These are phyloP conservation scores for Fusarium fujikuroi DNA, from an alignment of 2,329 filamentous ascomycete species.

Conservation along the genomic window DNA sequence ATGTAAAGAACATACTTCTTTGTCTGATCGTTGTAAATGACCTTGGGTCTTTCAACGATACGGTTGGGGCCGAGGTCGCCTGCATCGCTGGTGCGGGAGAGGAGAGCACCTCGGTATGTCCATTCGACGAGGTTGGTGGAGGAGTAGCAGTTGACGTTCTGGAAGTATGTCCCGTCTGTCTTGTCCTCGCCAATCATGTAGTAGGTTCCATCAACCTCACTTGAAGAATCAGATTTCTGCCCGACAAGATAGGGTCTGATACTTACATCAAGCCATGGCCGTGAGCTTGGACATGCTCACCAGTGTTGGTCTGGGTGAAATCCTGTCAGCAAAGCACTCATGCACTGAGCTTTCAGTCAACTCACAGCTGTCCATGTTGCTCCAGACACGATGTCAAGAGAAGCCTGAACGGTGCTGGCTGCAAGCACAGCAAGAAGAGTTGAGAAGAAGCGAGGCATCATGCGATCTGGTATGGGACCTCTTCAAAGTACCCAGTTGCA, in stretches of 20 bases:
- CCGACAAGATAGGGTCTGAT: accelerated
- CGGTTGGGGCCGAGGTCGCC: constrained; percentile 70
- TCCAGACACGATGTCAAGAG: constrained; percentile 55
- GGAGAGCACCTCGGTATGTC: constrained; percentile 68
- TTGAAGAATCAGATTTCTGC: not conserved
- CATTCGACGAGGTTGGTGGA: constrained; percentile 71
- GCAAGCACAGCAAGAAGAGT: constrained; percentile 12
- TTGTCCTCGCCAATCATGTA: constrained; percentile 79
- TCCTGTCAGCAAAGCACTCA: accelerated
- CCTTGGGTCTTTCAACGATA: constrained; percentile 74
- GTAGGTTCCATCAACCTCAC: constrained; percentile 62
- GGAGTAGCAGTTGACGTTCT: constrained; percentile 75
- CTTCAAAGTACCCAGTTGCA: not conserved
- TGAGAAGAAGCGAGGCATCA: constrained; percentile 8
- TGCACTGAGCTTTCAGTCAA: accelerated
- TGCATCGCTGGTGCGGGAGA: constrained; percentile 57
- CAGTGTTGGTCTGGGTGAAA: constrained; percentile 51
- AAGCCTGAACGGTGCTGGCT: constrained; percentile 7
- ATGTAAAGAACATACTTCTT: constrained; percentile 74
- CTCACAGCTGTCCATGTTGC: constrained; percentile 59
- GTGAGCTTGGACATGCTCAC: constrained; percentile 72
- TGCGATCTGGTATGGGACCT: too few species aligned
- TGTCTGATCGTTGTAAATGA: constrained; percentile 74
- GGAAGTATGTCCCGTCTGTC: constrained; percentile 68
- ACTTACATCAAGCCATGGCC: constrained; percentile 69